Conservation (phyloP, 2,329 filamentous ascomycete genomes). For the Aspergillus alliaceus region DNA sequence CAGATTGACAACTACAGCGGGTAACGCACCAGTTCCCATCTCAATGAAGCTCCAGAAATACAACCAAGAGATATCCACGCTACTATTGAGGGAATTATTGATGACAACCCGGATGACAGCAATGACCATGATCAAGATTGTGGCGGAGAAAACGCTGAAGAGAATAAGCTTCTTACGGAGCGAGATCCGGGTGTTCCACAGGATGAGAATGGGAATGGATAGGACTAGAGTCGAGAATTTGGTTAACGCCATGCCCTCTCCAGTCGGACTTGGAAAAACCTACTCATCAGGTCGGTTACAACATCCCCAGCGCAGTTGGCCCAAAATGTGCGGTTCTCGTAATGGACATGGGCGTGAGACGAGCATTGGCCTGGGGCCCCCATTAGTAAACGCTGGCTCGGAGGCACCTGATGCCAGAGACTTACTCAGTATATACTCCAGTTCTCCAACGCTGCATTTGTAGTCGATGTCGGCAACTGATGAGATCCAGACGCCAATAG, state of each 20-base stretch:
- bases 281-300: conserved; percentile 19
- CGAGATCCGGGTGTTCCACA: conserved; percentile 16
- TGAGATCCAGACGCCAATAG: conserved; percentile 10
- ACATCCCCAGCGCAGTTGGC: conserved; percentile 16
- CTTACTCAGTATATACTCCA: conserved; percentile 17
- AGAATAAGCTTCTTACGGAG: conserved; percentile 14
- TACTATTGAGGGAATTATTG: conserved; percentile 7
- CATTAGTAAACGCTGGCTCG: not conserved
- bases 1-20: not conserved
- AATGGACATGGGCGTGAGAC: conserved; percentile 11
- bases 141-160: conserved; percentile 17
- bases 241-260: not conserved
- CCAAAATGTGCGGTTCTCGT: conserved; percentile 18
- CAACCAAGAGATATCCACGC: conserved; percentile 17
- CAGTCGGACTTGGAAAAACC: not conserved
- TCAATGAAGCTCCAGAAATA: conserved; percentile 23
- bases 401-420: not conserved
- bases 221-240: conserved; percentile 6
- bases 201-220: conserved; percentile 15
- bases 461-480: conserved; percentile 18
- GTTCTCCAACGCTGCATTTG: conserved; percentile 12
- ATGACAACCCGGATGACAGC: conserved; percentile 17
- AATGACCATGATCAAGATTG: conserved; percentile 15
- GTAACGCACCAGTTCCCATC: not conserved
- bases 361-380: conserved; percentile 10